Conservation (phyloP, 140 eudicot genomes). For the Oenanthe javanica region DNA sequence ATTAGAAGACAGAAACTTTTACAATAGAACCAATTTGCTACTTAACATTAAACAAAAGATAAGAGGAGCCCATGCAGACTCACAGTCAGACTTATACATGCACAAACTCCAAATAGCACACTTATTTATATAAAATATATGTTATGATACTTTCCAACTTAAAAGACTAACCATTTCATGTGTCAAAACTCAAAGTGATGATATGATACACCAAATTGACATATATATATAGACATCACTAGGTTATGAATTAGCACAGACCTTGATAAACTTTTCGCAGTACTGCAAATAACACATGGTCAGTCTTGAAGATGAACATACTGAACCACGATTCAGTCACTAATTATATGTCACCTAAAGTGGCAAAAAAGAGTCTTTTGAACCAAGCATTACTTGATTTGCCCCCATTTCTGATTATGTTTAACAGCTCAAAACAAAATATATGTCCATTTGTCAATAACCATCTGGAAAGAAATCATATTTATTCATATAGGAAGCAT, state of each 20-base stretch:
- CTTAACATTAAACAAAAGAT: neutral
- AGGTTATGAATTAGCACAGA: neutral
- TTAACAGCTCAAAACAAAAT: neutral
- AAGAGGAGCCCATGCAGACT: neutral
- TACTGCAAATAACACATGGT: neutral
- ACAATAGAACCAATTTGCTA: neutral
- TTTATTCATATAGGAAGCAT: neutral
- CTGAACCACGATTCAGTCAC: neutral
- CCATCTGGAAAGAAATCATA: neutral
- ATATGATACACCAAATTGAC: neutral
- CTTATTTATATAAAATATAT: no score
- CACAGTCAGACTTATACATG: neutral
- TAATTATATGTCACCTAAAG: neutral
- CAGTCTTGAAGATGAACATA: neutral
- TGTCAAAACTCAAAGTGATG: no score
- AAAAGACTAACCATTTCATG: neutral
- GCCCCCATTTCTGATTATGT: neutral
- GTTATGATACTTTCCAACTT: neutral
- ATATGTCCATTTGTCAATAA: neutral
- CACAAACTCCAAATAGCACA: neutral
- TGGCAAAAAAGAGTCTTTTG: neutral
- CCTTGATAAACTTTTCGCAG: neutral
- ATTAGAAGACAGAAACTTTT: neutral
- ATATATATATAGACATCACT: neutral
- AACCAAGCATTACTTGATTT: neutral